phyloP scores from a whole-genome alignment of 1,139 yeast genomes.

The Sporopachydermia cereana region DNA sequence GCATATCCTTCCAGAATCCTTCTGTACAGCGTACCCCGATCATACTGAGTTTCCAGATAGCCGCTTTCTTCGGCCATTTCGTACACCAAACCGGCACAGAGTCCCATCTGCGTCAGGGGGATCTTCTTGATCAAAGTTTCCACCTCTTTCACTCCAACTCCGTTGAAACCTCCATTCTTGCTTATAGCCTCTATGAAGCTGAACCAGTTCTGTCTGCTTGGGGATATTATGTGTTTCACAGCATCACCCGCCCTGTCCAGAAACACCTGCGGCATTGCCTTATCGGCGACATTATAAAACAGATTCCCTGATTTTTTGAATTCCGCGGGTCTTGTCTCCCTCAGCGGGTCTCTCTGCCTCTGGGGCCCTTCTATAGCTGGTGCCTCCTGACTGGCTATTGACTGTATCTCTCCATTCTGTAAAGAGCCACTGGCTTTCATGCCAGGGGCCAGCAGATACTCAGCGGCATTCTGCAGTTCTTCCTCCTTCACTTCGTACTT shows the following conservation, averaged over 20 bases:
- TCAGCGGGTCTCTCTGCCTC: neutral
- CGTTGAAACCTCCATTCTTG: slow-evolving; percentile 13
- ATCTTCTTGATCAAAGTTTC: slow-evolving; percentile 17
- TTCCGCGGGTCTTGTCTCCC: too few species aligned
- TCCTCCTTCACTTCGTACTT: neutral
- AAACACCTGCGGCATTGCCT: slow-evolving; percentile 13
- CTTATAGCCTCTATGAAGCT: slow-evolving; percentile 14
- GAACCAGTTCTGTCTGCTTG: slow-evolving; percentile 17
- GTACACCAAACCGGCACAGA: slow-evolving; percentile 15
- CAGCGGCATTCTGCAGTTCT: neutral
- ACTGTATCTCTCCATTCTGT: neutral
- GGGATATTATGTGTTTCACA: slow-evolving; percentile 13
- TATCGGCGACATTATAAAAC: neutral
- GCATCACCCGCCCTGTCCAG: slow-evolving; percentile 13
- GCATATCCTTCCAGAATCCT: slow-evolving; percentile 25
- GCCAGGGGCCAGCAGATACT: neutral
- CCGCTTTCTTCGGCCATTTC: slow-evolving; percentile 18
- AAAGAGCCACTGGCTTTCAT: neutral
- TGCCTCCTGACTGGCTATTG: neutral
- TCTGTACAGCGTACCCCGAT: slow-evolving; percentile 15
- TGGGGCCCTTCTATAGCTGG: neutral
- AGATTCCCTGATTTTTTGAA: neutral
- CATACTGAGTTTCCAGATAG: slow-evolving; percentile 15
- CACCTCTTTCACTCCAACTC: slow-evolving; percentile 16
- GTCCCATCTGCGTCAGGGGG: slow-evolving; percentile 19